Evolutionary conservation across 495 filamentous ascomycete genomes (phyloP).

Genomic region (Aspergillus ellipticus): DNA sequence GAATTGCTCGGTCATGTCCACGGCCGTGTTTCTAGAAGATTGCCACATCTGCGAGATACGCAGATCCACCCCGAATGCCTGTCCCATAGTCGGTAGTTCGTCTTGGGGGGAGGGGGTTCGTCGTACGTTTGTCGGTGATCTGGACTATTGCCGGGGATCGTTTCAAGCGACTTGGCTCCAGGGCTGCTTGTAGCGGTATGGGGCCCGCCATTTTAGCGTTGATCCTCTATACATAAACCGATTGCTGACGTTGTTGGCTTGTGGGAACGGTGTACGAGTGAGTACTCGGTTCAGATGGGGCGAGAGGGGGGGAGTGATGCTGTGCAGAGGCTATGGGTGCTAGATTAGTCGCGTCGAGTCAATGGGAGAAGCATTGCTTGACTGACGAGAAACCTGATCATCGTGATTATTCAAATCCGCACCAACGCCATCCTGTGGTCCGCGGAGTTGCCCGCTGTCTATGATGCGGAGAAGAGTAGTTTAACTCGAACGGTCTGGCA

Average conservation of each 20-base stretch:
- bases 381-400: no score
- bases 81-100: not conserved
- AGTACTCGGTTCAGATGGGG: not conserved
- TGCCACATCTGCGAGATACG: constrained; percentile 2
- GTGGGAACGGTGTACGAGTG: not conserved
- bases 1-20: not conserved
- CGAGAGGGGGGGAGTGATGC: not conserved
- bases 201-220: not conserved
- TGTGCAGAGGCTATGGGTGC: not conserved
- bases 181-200: not conserved
- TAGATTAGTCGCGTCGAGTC: not conserved
- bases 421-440: no score
- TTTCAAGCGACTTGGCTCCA: not conserved
- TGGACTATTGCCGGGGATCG: not conserved
- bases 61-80: constrained; percentile 5
- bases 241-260: not conserved
- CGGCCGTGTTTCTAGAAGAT: not conserved
- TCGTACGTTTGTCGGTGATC: not conserved
- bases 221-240: not conserved
- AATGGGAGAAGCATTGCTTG: not conserved
- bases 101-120: not conserved
- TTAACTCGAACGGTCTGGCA: no score
- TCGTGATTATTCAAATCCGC: no score
- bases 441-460: no score
- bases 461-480: no score